Base-by-base conservation (phyloP, 2,329 filamentous ascomycete species). In the Ascomycota sp. region DNA sequence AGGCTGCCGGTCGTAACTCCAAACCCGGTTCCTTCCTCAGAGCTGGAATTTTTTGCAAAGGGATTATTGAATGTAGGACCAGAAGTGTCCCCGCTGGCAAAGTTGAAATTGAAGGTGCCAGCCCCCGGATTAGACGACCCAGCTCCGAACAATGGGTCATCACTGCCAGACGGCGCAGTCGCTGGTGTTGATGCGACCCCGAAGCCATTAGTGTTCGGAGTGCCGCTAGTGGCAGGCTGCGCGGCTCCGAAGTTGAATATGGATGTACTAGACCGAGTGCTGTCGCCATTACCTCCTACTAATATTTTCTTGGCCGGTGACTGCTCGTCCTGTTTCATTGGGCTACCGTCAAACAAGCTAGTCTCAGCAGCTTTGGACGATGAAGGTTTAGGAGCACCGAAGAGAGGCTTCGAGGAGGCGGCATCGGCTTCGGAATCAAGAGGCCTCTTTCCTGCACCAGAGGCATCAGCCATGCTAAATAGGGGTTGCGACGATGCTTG, bases 321-420 rank as follows among this genome's bases (percentile, higher is more conserved):
- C 6, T 47, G 43, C 5, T 44, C 48, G 33, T 58, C 52, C 33
- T 62, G 52, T 36, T 59, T 58, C 41, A 61, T 54, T 11, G 51
- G 52, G 30, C 54, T 56, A 21, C 52, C 52, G 29, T 46, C 50
- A 38, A 63, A 61, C 35, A 52, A 33, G 13, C 47, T 40, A 31
- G 34, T 39, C 5, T 40, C 30, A 13, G 43, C 29, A 23, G 42
- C 30, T 6, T 45, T 40, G 26, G 42, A 31, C 5, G 47, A 35
- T 5, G 48, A 45, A 20, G 53, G 52, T 33, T 50, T 51, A 20
- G 51, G 45, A 7, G 46, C 40, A 10, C 47, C 48, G 31, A 60
- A 59, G 10, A 55, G 36, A 10, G 55, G 48, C 38, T 55, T 57
- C 10, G 44, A 29, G 13, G 40, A 31, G 5, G 38, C 10, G 41